Evolutionary conservation across 106 monocot genomes (phyloP).

Genomic region (Alisma plantagoaquatica): DNA sequence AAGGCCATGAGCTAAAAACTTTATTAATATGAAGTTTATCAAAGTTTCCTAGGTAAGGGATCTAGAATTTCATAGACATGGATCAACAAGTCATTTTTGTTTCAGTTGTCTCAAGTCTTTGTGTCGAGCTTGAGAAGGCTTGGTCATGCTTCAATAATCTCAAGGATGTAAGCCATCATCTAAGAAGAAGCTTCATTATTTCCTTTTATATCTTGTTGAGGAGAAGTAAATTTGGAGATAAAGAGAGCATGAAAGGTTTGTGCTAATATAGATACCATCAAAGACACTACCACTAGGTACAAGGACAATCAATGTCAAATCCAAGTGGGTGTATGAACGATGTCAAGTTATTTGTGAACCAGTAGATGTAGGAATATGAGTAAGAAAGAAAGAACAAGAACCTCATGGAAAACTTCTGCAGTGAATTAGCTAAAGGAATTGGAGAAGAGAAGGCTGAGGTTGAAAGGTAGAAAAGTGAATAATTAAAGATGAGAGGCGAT

Average conservation of each 20-base stretch:
- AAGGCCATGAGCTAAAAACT: too few relatives aligned
- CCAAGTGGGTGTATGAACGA: conserved; percentile 72
- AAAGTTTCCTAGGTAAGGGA: too few relatives aligned
- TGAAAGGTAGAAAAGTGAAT: conserved; percentile 59
- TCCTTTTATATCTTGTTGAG: conserved; percentile 55
- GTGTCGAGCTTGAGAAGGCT: conserved; percentile 59
- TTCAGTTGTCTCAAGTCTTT: conserved; percentile 37
- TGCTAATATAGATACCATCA: conserved; percentile 56
- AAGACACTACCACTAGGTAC: conserved; percentile 56
- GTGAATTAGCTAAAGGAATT: conserved; percentile 88
- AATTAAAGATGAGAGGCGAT: conserved; percentile 57
- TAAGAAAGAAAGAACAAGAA: conserved; percentile 76
- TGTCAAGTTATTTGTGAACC: conserved; percentile 51
- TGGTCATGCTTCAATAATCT: conserved; percentile 39
- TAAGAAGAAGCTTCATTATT: conserved; percentile 72
- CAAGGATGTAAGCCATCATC: conserved; percentile 38
- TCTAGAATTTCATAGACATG: too few relatives aligned
- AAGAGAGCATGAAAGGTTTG: conserved; percentile 69
- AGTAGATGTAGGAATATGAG: conserved; percentile 64
- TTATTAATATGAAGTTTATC: too few relatives aligned
- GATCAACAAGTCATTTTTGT: conserved; percentile 25
- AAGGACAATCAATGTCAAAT: conserved; percentile 57
- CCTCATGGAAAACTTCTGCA: conserved; percentile 83
- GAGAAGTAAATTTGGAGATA: conserved; percentile 68
- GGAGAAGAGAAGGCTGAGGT: conserved; percentile 79